phyloP scores from a whole-genome alignment of 2,329 filamentous ascomycete species.

The Fusarium nisikadoi region DNA sequence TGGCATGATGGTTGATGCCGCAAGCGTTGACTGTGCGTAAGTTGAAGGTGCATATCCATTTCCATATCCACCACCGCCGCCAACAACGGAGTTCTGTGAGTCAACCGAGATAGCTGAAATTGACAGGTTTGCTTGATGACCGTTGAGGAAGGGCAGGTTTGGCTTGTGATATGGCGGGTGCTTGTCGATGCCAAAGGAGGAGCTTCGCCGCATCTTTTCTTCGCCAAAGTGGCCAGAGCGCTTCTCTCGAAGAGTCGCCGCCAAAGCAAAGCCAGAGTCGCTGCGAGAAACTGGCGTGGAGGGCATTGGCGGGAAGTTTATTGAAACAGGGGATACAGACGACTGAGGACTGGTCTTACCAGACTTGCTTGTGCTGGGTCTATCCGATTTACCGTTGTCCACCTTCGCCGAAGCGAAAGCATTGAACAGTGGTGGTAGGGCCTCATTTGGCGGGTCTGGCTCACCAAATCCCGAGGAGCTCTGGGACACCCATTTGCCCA shows the following conservation, averaged over 20 bases:
- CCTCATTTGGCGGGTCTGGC: constrained; percentile 61
- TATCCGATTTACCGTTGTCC: constrained; percentile 73
- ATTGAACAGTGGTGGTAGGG: constrained; percentile 82
- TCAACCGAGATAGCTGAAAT: constrained; percentile 69
- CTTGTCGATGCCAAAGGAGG: constrained; percentile 87
- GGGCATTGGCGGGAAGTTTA: constrained; percentile 79
- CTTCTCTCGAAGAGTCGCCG: constrained; percentile 90
- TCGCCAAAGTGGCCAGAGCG: constrained; percentile 91
- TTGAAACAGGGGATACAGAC: constrained; percentile 80
- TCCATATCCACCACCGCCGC: constrained; percentile 44
- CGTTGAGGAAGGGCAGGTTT: constrained; percentile 78
- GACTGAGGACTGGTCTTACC: constrained; percentile 70
- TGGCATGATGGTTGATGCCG: constrained; percentile 88
- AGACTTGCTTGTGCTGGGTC: constrained; percentile 80
- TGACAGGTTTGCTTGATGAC: constrained; percentile 68
- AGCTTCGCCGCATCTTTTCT: constrained; percentile 83
- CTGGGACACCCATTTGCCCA: constrained; percentile 88
- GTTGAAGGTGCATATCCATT: constrained; percentile 82
- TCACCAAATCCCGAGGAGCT: constrained; percentile 90
- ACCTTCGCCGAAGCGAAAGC: constrained; percentile 83
- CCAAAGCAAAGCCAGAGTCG: constrained; percentile 89
- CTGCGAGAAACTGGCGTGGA: constrained; percentile 85
- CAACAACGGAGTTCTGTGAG: constrained; percentile 75
- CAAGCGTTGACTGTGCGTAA: constrained; percentile 86
- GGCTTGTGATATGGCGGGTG: constrained; percentile 74